These are phyloP conservation scores for Pisolithus tinctorius DNA, from an alignment of 768 basidiomycete species.

Conservation along the genomic window DNA sequence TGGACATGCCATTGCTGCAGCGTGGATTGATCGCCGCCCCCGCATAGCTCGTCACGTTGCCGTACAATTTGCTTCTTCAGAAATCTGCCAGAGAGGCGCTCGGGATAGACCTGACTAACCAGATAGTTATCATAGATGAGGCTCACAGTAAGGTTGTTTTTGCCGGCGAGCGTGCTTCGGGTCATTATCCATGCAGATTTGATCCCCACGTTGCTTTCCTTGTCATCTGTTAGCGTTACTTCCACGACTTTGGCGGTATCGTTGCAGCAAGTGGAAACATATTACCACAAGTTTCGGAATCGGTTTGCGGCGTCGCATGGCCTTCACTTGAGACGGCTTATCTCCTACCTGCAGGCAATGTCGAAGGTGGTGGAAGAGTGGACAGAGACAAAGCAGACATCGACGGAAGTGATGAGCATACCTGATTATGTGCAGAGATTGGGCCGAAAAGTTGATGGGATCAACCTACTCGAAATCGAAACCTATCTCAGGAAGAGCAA, in stretches of 20 bases:
- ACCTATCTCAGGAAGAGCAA: slow-evolving; percentile 79
- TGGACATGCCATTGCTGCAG: not conserved
- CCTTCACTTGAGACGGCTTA: slow-evolving; percentile 74
- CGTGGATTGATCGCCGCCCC: not conserved
- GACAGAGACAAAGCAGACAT: slow-evolving; percentile 24
- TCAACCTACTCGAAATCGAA: slow-evolving; percentile 82
- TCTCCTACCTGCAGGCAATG: slow-evolving; percentile 65
- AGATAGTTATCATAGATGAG: slow-evolving; percentile 90
- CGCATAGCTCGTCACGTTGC: slow-evolving; percentile 78
- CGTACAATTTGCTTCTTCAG: slow-evolving; percentile 88
- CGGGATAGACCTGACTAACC: slow-evolving; percentile 76
- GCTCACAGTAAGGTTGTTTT: slow-evolving; percentile 72
- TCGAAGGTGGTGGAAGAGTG: slow-evolving; percentile 52
- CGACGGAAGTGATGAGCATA: slow-evolving; percentile 61
- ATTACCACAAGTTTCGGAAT: slow-evolving; percentile 72
- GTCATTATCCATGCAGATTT: slow-evolving; percentile 50
- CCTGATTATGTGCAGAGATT: slow-evolving; percentile 57
- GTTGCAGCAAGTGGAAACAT: slow-evolving; percentile 67
- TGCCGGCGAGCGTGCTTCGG: not conserved
- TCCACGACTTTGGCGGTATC: slow-evolving; percentile 52
- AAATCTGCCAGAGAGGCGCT: slow-evolving; percentile 79
- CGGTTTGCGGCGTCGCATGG: slow-evolving; percentile 67
- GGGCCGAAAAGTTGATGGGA: slow-evolving; percentile 61
- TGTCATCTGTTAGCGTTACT: slow-evolving; percentile 69
- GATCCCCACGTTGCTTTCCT: slow-evolving; percentile 81